Base-by-base conservation (phyloP, 306 rosid genomes). In the Fragaria nilgerrensis region DNA sequence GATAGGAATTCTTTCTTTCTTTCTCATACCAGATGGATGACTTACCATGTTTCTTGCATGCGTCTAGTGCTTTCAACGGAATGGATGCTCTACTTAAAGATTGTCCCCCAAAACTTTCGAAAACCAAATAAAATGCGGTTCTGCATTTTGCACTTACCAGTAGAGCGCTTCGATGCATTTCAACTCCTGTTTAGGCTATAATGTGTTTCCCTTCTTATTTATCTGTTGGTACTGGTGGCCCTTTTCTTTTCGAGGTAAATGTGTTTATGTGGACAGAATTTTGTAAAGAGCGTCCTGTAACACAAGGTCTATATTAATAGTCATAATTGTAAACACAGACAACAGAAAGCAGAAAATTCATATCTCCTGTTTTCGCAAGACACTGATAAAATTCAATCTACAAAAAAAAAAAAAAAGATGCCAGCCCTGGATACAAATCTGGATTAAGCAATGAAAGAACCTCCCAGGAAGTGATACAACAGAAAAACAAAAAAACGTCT, bases 11-110 rank as follows among this genome's bases (percentile, higher is more conserved):
- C 9, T 16, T 70, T 20, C 22, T 44, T 77, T 53, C 44, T 58
- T 27, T 81, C 45, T 59, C 90, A 86, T 76, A 81, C 87, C 23
- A 1, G 10, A 44, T 68, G 77, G 25, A 79, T 87, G 90, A 74
- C 79, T 41, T 37, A 72, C 52, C 94, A 86, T 84, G 90, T 68
- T 78, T 77, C 70, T 77, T 87, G 82, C 86, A 73, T 88, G 87
- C 69, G 14, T 49, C 50, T 32, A 13, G 78, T 68, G 75, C 73
- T 78, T 74, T 56, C 13, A 53, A 64, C 52, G 19, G 56, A 56
- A 73, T 49, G 70, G 56, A 34, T 74, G 59, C 74, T 67, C 48
- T 17, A 9, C 64, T 13, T 39, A 15, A 56, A 70, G 55, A 63
- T 63, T 63, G 44, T 65, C 16, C 27, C 45, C 48, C 70, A 8